Evolutionary conservation across 176 grass and related monocot genomes (phyloP), one percentile per base, ranked within the genome.

Genomic region (Puya raimondii): DNA sequence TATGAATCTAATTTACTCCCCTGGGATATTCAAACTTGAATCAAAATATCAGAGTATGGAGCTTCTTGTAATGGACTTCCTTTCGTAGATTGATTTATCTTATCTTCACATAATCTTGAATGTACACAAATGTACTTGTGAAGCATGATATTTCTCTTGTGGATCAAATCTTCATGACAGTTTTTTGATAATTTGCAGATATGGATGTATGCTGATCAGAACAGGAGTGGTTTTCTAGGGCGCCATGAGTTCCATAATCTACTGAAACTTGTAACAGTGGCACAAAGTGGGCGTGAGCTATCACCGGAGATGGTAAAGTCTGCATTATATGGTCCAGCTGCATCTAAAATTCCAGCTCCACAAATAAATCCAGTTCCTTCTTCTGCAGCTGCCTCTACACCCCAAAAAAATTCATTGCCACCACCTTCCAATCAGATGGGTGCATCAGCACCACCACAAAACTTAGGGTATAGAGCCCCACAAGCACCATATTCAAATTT

Each of bases 171-270:
- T 68, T 69, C 12, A 47, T 63, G 10, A 70, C 65, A 14, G 20
- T 27, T 42, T 53, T 22, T n/a, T 22, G 13, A 15, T 6, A 16
- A 50, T 80, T n/a, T 48, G 83, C 78, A 99, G 94, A 85, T 99
- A 59, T 99, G 94, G 94, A 90, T 83, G 82, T 76, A 99, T 79
- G 94, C 94, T 79, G 89, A 99, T 84, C 72, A 93, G 84, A 91
- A 75, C 79, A 89, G 91, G 84, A 88, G 63, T 57, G 94, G 94
- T 42, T 99, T 93, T 90, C 89, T 99, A 51, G 94, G 94, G 27
- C 87, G 87, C 49, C 89, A 83, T 14, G 94, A 99, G 69, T 99
- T 99, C 84, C 93, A 87, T 87, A 99, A 99, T 82, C 80, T 82
- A 0, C 80, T 99, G 29, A 91, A 89, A 75, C 87, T 99, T 53